phyloP scores from a whole-genome alignment of 176 grass and related monocot genomes.

The Cenchrus americanus region DNA sequence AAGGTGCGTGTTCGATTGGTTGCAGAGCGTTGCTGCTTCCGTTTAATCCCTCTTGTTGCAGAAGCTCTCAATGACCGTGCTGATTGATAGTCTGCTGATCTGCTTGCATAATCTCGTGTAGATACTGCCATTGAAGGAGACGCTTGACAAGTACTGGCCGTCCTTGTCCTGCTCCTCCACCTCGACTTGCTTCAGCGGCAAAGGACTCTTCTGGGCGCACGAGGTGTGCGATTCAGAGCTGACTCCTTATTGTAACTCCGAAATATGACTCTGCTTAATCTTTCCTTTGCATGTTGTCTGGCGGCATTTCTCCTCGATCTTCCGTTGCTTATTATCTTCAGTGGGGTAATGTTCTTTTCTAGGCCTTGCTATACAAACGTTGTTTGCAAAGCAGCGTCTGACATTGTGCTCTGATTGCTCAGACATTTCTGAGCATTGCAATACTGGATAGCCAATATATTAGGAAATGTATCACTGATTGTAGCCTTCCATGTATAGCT shows the following conservation, averaged over 20 bases:
- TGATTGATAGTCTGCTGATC: neutral
- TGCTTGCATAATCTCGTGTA: constrained; percentile 21
- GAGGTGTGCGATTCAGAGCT: constrained; percentile 45
- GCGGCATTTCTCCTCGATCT: neutral
- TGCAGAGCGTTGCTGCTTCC: neutral
- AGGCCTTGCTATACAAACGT: neutral
- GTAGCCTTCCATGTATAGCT: too few relatives aligned
- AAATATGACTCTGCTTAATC: neutral
- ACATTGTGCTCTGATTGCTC: neutral
- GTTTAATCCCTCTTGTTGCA: neutral
- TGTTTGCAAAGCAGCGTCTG: neutral
- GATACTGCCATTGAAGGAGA: constrained; percentile 44
- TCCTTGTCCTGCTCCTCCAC: constrained; percentile 54
- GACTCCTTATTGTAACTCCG: neutral
- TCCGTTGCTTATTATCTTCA: constrained; percentile 16
- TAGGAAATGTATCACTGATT: too few relatives aligned
- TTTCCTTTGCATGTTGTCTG: constrained; percentile 21
- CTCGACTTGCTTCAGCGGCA: constrained; percentile 62
- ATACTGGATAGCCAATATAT: neutral
- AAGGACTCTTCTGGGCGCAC: constrained; percentile 60
- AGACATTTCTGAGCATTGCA: neutral
- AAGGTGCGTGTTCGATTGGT: constrained; percentile 44
- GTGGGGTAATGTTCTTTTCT: constrained; percentile 57
- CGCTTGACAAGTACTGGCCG: constrained; percentile 49
- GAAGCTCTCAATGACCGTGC: neutral